These are phyloP conservation scores for Parietaria judaica DNA, from an alignment of 306 rosid genomes.

Conservation along the genomic window DNA sequence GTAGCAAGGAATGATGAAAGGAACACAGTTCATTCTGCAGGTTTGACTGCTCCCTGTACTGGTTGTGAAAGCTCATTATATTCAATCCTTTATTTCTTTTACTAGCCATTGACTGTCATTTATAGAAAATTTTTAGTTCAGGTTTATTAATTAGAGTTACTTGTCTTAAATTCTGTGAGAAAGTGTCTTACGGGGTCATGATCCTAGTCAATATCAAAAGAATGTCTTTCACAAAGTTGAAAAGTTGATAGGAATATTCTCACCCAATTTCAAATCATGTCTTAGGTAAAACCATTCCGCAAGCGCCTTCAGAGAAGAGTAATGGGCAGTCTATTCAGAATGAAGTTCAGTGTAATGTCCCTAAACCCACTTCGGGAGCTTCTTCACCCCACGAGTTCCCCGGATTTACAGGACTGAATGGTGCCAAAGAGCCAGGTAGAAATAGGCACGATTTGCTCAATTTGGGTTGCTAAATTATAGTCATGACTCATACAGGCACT, in stretches of 20 bases:
- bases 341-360: conserved; percentile 42
- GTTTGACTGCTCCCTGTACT: conserved; percentile 31
- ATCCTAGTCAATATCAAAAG: too few species aligned
- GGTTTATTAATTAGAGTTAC: too few species aligned
- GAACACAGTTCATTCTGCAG: conserved; percentile 34
- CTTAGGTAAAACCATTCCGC: conserved; percentile 26
- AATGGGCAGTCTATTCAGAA: conserved; percentile 33
- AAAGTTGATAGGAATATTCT: too few species aligned
- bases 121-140: too few species aligned
- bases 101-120: not conserved
- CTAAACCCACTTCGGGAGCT: conserved; percentile 28
- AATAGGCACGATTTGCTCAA: not conserved
- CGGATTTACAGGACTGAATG: conserved; percentile 44
- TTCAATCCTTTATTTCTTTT: not conserved
- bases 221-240: too few species aligned
- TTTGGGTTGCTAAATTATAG: not conserved
- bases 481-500: not conserved
- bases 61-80: conserved; percentile 16
- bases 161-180: too few species aligned
- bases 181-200: too few species aligned
- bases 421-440: conserved; percentile 53
- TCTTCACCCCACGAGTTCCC: conserved; percentile 53
- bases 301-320: conserved; percentile 32
- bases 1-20: conserved; percentile 49
- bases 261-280: not conserved